Conservation (phyloP, 106 monocot species). For the Acorus calamus region DNA sequence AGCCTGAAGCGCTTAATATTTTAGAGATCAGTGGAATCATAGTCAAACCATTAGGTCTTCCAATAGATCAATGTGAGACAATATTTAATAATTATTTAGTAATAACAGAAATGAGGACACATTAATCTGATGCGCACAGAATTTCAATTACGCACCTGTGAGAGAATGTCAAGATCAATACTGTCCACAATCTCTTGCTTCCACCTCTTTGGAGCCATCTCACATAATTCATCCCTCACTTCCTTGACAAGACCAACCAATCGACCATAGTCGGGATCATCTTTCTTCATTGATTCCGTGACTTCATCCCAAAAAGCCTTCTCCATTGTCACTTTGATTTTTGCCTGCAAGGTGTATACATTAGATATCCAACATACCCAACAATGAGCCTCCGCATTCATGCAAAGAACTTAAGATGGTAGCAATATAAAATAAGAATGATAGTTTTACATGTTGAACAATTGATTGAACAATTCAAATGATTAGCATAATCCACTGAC, state of each 20-base stretch:
- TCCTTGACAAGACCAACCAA: conserved; percentile 82
- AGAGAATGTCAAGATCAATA: conserved; percentile 89
- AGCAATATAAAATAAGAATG: neutral
- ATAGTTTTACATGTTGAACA: neutral
- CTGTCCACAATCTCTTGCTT: conserved; percentile 68
- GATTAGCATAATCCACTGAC: conserved; percentile 10
- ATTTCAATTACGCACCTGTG: conserved; percentile 42
- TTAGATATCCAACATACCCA: too few relatives aligned
- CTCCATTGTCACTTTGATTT: conserved; percentile 82
- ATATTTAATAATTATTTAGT: too few relatives aligned
- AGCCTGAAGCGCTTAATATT: too few relatives aligned
- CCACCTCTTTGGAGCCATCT: conserved; percentile 67
- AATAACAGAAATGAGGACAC: too few relatives aligned
- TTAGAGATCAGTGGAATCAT: too few relatives aligned
- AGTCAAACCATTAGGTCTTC: too few relatives aligned
- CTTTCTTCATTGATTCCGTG: conserved; percentile 52
- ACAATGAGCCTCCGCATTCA: too few relatives aligned
- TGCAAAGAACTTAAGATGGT: neutral
- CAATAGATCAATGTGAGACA: too few relatives aligned
- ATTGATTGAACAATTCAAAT: neutral
- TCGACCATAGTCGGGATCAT: conserved; percentile 45
- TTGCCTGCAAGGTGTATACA: conserved; percentile 29
- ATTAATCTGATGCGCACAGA: too few relatives aligned
- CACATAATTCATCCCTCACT: conserved; percentile 69
- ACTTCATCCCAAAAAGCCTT: conserved; percentile 91